These are phyloP conservation scores for Trametes versicolor DNA, from an alignment of 1,284 basidiomycete genomes.

Conservation along the genomic window DNA sequence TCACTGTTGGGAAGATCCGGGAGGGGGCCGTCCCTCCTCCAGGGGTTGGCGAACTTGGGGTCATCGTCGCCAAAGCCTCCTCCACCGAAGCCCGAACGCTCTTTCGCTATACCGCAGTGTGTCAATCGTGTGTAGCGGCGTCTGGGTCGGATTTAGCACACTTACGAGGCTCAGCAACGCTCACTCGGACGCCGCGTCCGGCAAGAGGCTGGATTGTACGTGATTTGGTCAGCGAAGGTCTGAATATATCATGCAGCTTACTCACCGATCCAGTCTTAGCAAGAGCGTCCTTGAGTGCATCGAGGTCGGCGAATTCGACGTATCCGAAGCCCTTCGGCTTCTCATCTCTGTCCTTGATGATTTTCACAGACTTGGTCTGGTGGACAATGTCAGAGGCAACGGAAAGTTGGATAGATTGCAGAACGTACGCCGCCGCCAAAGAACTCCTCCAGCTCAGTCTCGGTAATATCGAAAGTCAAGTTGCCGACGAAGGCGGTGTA, in stretches of 20 bases:
- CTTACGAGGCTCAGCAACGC: constrained; percentile 95
- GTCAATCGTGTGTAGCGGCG: constrained; percentile 8
- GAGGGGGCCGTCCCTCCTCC: constrained; percentile 91
- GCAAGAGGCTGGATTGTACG: constrained; percentile 65
- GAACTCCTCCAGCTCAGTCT: constrained; percentile 85
- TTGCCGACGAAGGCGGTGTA: constrained; percentile 98
- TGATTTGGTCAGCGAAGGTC: background rate
- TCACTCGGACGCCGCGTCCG: constrained; percentile 87
- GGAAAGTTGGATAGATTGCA: background rate
- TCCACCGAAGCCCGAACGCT: constrained; percentile 65
- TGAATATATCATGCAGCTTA: constrained; percentile 28
- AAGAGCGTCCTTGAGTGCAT: constrained; percentile 87
- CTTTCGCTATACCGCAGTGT: constrained; percentile 62
- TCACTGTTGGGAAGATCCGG: constrained; percentile 70
- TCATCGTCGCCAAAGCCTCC: constrained; percentile 69
- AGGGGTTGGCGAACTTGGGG: constrained; percentile 79
- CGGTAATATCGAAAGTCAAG: constrained; percentile 92
- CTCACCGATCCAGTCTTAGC: constrained; percentile 71
- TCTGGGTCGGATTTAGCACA: constrained; percentile 34
- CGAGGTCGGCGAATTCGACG: constrained; percentile 90
- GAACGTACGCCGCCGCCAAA: constrained; percentile 70
- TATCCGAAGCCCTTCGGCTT: constrained; percentile 99
- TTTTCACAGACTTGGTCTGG: constrained; percentile 87
- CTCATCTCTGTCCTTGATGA: constrained; percentile 91
- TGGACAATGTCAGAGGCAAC: background rate